Percentiles rank a stretch among this genome's conserved stretches.
Evolutionary conservation across 108 stramenopile species (phyloP).

Genomic region (Pseudonitzschia multiseries): DNA sequence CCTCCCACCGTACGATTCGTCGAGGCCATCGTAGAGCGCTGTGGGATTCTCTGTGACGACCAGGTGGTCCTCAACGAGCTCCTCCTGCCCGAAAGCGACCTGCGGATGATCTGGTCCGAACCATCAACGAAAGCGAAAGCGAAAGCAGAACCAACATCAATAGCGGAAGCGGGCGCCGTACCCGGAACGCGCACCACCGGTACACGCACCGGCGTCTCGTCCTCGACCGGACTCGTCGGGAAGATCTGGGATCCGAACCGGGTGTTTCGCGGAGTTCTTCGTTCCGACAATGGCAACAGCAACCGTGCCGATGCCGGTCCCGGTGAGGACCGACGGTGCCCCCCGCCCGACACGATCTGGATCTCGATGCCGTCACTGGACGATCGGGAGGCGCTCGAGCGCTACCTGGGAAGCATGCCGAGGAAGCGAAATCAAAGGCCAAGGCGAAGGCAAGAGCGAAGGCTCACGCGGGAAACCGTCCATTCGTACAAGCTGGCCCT

Average conservation of each 20-base stretch:
- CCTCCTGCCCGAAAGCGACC: neutral
- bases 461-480: neutral
- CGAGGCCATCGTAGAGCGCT: constrained; percentile 33
- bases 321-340: neutral
- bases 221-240: neutral
- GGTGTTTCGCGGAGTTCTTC: neutral
- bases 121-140: neutral
- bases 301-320: neutral
- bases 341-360: neutral
- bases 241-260: neutral
- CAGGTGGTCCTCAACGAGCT: constrained; percentile 46
- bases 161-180: neutral
- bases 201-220: neutral
- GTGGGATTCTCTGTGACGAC: constrained; percentile 49
- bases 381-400: neutral
- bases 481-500: neutral
- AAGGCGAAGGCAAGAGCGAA: no score
- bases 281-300: neutral
- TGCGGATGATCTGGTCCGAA: constrained; percentile 21
- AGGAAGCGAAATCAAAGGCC: no score
- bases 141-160: neutral
- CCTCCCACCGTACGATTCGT: constrained; percentile 34
- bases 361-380: neutral
- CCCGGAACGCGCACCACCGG: neutral
- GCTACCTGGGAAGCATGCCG: neutral